phyloP scores from a whole-genome alignment of 2,329 filamentous ascomycete species.

The Penicillium sp. region DNA sequence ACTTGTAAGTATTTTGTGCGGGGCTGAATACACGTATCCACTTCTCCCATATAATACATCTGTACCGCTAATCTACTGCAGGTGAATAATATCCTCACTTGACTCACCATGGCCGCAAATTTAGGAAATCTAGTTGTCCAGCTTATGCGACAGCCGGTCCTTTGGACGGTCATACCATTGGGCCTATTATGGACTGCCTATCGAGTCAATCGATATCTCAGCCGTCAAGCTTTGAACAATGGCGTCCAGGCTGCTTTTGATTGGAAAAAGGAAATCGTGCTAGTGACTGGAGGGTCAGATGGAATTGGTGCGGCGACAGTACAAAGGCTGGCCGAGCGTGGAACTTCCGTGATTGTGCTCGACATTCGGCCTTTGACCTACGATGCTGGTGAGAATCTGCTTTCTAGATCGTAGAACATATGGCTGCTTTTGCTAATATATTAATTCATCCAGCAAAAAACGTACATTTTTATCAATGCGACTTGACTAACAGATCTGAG shows the following conservation, averaged over 20 bases:
- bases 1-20: background rate
- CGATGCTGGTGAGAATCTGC: background rate
- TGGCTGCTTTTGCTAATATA: background rate
- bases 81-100: background rate
- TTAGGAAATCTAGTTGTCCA: background rate
- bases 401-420: background rate
- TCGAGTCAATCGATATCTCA: slow-evolving; percentile 6
- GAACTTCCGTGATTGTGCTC: slow-evolving; percentile 4
- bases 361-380: slow-evolving; percentile 9
- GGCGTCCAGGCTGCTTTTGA: slow-evolving; percentile 1
- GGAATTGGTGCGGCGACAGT: slow-evolving; percentile 6
- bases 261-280: slow-evolving; percentile 7
- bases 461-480: slow-evolving; percentile 6
- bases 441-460: background rate
- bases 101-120: background rate
- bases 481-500: slow-evolving; percentile 1
- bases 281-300: slow-evolving; percentile 7
- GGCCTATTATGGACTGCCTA: background rate
- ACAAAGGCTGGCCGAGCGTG: background rate
- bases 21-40: background rate
- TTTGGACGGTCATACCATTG: background rate
- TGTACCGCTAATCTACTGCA: background rate
- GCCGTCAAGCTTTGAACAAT: slow-evolving; percentile 3
- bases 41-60: background rate
- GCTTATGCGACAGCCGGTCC: background rate